Base-by-base conservation (phyloP, 805 yeast species). In the Candida corydali region DNA sequence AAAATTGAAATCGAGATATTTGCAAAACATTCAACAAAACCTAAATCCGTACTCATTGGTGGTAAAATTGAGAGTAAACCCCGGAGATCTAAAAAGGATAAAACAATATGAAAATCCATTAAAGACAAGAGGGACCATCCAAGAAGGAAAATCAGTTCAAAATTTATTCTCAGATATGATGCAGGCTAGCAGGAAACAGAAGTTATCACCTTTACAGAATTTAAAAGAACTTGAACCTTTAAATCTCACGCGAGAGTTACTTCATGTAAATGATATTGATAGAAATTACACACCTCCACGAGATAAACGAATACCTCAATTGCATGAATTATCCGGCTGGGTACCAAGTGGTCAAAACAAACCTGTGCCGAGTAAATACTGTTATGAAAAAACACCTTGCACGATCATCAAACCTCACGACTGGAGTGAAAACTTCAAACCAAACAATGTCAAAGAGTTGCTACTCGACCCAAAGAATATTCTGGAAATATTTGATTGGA, bases 391-490 rank as follows among this genome's bases (percentile, higher is more conserved):
- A 9, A 16, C 25, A 18, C 12, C 15, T 19, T 19, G 9, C 10
- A 7, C 11, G 3, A 8, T 7, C 5, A 26, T 27, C n/a, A 16
- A 24, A 1, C n/a, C n/a, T n/a, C n/a, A n/a, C n/a, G 27, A 55
- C n/a, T 72, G 75, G 76, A 58, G 65, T 39, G 72, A 69, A 44
- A 46, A 56, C n/a, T 73, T 72, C 45, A 58, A 55, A 36, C 80
- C 80, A 2, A 42, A 40, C 3, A 29, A 43, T 1, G 51, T 61
- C 17, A 42, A 46, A 1, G 62, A 68, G 6, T 55, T 71, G 26
- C 44, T 74, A 23, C 58, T 71, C 30, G 43, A 61, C 6, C 27
- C 38, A 1, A 33, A 42, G 1, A 48, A 54, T 14, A 51, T 54
- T 12, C 29, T 20, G 1, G 49, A 45, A 1, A 48, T 74, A 1